Percentiles rank a stretch among this genome's conserved stretches.
These are phyloP conservation scores for Solanum microdontum DNA, from an alignment of 257 asterid genomes.

Conservation along the genomic window DNA sequence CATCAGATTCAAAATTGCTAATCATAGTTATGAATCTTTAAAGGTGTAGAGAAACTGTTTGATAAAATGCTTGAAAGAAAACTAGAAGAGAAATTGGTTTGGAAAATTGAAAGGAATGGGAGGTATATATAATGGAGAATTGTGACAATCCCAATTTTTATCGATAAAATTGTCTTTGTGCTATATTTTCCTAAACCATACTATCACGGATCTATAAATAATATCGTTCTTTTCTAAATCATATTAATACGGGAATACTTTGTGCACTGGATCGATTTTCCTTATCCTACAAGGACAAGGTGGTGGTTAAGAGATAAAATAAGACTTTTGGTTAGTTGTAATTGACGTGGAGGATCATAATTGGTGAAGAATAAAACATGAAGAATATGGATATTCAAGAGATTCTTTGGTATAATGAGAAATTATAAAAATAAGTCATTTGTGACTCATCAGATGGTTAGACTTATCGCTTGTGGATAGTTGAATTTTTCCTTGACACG, in stretches of 20 bases:
- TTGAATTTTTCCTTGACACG: background rate
- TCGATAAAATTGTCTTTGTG: background rate
- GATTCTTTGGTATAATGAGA: constrained; percentile 2
- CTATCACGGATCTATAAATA: no score
- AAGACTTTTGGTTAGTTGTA: background rate
- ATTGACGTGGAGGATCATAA: constrained; percentile 14
- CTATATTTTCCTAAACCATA: background rate
- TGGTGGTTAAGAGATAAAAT: background rate
- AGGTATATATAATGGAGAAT: constrained; percentile 10
- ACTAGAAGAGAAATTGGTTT: background rate
- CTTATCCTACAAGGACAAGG: background rate
- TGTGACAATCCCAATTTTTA: background rate
- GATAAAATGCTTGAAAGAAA: background rate
- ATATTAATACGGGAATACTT: background rate
- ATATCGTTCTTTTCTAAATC: background rate
- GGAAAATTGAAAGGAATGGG: background rate
- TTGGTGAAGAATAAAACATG: constrained; percentile 13
- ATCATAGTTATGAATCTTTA: constrained; percentile 22
- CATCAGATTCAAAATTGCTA: constrained; percentile 59
- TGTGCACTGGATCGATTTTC: no score
- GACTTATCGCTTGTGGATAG: background rate
- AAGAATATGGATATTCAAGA: background rate
- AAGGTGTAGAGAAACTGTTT: background rate
- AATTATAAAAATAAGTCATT: constrained; percentile 3
- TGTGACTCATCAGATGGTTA: constrained; percentile 24